phyloP scores from a whole-genome alignment of 2,329 filamentous ascomycete species.

The Arthroderma sp. region DNA sequence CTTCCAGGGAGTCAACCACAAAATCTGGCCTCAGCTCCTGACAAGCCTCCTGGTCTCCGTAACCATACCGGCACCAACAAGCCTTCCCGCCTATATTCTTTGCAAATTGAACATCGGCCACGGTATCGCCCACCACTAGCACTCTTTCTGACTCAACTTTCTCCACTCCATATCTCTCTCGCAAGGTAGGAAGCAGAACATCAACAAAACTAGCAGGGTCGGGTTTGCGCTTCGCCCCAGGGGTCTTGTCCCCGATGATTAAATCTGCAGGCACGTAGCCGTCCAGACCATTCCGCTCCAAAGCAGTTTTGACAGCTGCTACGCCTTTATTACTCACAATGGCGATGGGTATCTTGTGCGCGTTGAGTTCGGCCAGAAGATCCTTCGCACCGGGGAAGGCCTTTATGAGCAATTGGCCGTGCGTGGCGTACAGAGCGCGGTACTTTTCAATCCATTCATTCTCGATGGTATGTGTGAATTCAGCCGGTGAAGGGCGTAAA shows the following conservation, averaged over 20 bases:
- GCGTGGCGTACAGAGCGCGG: constrained; percentile 5
- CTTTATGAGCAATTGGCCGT: constrained; percentile 6
- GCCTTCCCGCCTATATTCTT: constrained; percentile 4
- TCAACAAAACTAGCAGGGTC: constrained; percentile 6
- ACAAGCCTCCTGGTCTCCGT: constrained; percentile 5
- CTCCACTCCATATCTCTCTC: neutral
- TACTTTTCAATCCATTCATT: constrained; percentile 6
- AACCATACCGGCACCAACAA: constrained; percentile 8
- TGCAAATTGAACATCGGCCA: constrained; percentile 8
- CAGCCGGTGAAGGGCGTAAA: constrained; percentile 1
- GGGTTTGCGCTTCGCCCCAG: constrained; percentile 5
- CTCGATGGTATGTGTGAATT: neutral
- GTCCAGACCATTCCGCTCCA: constrained; percentile 4
- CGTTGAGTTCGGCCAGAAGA: constrained; percentile 2
- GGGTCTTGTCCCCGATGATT: constrained; percentile 7
- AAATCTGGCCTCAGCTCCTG: constrained; percentile 4
- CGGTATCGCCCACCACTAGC: constrained; percentile 7
- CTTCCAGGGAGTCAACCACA: constrained; percentile 3
- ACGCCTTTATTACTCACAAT: constrained; percentile 9
- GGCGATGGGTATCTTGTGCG: neutral
- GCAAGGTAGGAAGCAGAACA: constrained; percentile 5
- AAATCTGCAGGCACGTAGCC: constrained; percentile 3
- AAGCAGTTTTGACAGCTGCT: constrained; percentile 4
- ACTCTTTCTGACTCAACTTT: neutral
- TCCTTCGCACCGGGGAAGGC: constrained; percentile 5